phyloP scores from a whole-genome alignment of 164 flowering plant species.

The Buxus sempervirens region DNA sequence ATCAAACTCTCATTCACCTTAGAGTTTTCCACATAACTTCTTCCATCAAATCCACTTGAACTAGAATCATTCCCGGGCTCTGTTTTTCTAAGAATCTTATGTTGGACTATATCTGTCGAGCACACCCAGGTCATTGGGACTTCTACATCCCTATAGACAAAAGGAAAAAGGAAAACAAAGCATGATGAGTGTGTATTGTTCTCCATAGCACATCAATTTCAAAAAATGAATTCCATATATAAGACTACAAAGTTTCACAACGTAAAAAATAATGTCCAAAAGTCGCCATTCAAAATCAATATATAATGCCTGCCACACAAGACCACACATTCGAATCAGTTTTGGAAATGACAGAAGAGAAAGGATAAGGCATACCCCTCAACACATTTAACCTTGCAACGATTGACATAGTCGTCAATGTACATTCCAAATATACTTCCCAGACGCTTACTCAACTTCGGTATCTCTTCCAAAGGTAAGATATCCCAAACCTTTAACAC shows the following conservation, averaged over 20 bases:
- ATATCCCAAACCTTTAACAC: constrained; percentile 75
- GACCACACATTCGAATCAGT: background rate
- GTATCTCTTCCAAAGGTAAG: constrained; percentile 49
- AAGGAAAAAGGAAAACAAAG: background rate
- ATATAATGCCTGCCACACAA: background rate
- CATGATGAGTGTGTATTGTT: background rate
- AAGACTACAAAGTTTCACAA: background rate
- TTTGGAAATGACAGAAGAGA: background rate
- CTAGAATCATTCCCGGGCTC: constrained; percentile 15
- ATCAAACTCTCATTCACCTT: constrained; percentile 68
- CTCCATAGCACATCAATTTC: too few relatives aligned
- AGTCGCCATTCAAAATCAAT: background rate
- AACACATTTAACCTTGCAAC: constrained; percentile 38
- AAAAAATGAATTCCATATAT: too few relatives aligned
- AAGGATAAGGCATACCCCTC: constrained; percentile 31
- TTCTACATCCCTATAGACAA: constrained; percentile 40
- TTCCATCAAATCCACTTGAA: constrained; percentile 17
- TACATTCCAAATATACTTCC: constrained; percentile 40
- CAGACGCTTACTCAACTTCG: constrained; percentile 49
- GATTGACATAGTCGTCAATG: constrained; percentile 47
- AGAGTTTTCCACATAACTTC: constrained; percentile 56
- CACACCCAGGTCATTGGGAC: constrained; percentile 60
- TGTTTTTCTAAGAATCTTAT: constrained; percentile 19
- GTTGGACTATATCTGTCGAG: constrained; percentile 30
- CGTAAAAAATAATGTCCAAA: background rate